Percentiles rank a stretch among this genome's conserved stretches.
These are phyloP conservation scores for Ustilago vetiveriae DNA, from an alignment of 1,284 basidiomycete genomes.

Conservation along the genomic window DNA sequence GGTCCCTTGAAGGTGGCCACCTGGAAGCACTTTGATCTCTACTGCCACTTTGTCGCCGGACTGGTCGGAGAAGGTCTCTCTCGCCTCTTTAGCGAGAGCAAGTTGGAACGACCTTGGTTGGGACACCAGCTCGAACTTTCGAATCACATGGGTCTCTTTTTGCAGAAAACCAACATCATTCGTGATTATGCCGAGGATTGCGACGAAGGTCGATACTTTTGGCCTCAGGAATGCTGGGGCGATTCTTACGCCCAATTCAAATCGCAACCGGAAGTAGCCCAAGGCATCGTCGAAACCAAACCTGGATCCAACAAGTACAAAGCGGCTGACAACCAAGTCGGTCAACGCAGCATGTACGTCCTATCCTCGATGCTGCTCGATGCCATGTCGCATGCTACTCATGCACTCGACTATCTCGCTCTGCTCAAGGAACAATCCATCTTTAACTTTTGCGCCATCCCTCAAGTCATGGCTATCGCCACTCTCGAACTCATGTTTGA, in stretches of 20 bases:
- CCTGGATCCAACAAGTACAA: constrained; percentile 42
- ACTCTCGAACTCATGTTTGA: constrained; percentile 90
- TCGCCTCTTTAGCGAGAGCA: constrained; percentile 85
- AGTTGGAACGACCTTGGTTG: constrained; percentile 82
- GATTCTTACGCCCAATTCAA: constrained; percentile 40
- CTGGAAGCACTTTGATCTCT: constrained; percentile 86
- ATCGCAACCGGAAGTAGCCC: constrained; percentile 56
- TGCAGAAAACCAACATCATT: constrained; percentile 99
- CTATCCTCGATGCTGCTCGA: constrained; percentile 86
- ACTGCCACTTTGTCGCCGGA: constrained; percentile 98
- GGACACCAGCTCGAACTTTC: constrained; percentile 84
- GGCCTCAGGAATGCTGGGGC: constrained; percentile 93
- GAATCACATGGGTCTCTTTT: constrained; percentile 94
- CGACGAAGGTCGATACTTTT: constrained; percentile 86
- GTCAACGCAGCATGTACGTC: constrained; percentile 56
- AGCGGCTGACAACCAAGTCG: constrained; percentile 48
- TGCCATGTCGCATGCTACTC: constrained; percentile 83
- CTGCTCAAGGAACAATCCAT: constrained; percentile 88
- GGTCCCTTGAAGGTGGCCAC: constrained; percentile 49
- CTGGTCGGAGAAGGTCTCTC: constrained; percentile 97
- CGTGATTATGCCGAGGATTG: constrained; percentile 94
- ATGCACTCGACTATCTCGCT: constrained; percentile 88
- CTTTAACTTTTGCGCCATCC: constrained; percentile 97
- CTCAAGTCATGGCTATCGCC: constrained; percentile 94
- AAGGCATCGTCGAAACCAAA: constrained; percentile 56